Conservation (phyloP, 75 land plant species). For the Larix kaempferi region DNA sequence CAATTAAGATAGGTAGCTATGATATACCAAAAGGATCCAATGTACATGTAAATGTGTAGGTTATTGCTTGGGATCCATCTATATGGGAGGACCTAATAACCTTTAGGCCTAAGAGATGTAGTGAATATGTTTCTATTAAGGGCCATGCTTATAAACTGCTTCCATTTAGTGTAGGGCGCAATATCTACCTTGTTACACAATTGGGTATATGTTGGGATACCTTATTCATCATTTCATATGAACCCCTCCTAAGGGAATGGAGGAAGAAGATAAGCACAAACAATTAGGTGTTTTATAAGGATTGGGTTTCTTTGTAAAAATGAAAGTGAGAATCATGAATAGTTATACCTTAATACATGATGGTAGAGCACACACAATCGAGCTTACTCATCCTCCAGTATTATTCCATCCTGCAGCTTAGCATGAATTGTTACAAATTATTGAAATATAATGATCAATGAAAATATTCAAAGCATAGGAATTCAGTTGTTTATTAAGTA, state of each 20-base stretch:
- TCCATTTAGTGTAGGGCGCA: constrained; percentile 80
- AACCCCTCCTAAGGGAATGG: constrained; percentile 47
- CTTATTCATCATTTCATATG: constrained; percentile 80
- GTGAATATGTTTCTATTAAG: no score
- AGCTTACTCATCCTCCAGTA: no score
- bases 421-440: no score
- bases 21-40: constrained; percentile 80
- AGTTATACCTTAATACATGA: no score
- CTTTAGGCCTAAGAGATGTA: constrained; percentile 80
- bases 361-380: no score
- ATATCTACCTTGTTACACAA: constrained; percentile 84
- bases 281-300: no score
- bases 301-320: no score
- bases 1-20: constrained; percentile 70
- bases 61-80: constrained; percentile 64
- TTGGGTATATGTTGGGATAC: constrained; percentile 75
- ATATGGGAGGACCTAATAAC: constrained; percentile 60
- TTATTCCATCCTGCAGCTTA: no score
- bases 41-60: constrained; percentile 80
- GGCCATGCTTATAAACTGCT: constrained; percentile 61
- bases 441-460: no score
- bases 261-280: constrained; percentile 31
- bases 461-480: no score
- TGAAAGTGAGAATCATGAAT: no score
- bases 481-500: no score